phyloP scores from a whole-genome alignment of 768 basidiomycete genomes.

The Auriscalpium orientale region DNA sequence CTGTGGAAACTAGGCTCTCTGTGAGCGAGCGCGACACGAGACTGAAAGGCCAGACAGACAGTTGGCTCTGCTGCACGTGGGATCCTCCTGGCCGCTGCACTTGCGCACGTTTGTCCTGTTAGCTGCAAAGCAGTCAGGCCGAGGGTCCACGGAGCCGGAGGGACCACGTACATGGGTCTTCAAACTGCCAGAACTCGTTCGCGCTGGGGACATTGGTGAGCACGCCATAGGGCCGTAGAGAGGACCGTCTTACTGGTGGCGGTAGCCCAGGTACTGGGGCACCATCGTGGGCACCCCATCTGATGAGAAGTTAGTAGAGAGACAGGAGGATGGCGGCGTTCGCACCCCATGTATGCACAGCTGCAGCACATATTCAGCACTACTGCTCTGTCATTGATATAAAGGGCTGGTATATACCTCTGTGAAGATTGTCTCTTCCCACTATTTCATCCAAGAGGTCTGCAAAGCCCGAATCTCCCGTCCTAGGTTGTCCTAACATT shows the following conservation, averaged over 20 bases:
- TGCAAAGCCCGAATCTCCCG: constrained; percentile 35
- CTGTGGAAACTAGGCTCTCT: constrained; percentile 31
- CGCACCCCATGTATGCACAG: constrained; percentile 38
- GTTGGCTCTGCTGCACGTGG: constrained; percentile 39
- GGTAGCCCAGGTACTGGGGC: constrained; percentile 37
- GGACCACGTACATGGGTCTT: constrained; percentile 28
- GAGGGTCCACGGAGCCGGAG: neutral
- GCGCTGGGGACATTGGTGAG: constrained; percentile 21
- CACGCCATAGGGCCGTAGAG: constrained; percentile 8
- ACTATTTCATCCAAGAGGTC: constrained; percentile 31
- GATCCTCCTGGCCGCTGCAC: constrained; percentile 39
- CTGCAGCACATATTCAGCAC: constrained; percentile 13
- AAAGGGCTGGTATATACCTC: constrained; percentile 24
- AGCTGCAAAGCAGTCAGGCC: neutral
- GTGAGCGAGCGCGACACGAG: neutral
- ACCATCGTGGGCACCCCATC: constrained; percentile 49
- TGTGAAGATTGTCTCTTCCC: constrained; percentile 32
- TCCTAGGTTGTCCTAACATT: constrained; percentile 41
- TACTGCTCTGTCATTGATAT: too few species aligned
- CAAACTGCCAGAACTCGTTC: constrained; percentile 41
- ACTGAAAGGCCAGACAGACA: constrained; percentile 24
- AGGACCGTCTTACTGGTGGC: constrained; percentile 30
- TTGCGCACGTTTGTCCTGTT: constrained; percentile 26
- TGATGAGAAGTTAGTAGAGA: constrained; percentile 8
- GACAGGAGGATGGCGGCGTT: neutral